Percentiles rank a stretch among this genome's conserved stretches.
Evolutionary conservation across 1,139 yeast genomes (phyloP).

Genomic region (Kurtzmaniella quercitrusa): DNA sequence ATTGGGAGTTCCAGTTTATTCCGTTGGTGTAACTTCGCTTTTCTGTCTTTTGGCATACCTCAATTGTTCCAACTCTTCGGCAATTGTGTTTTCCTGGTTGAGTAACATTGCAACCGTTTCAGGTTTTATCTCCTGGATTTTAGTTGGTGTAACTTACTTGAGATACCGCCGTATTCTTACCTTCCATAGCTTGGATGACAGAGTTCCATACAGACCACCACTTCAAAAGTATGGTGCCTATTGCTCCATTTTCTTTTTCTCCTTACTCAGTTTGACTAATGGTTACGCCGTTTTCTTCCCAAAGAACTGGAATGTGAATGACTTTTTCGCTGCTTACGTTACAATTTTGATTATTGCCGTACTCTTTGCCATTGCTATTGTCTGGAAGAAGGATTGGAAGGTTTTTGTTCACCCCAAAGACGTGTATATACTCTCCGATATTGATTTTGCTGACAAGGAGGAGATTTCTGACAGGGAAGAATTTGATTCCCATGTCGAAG

Average conservation of each 20-base stretch:
- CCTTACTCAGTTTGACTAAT: constrained; percentile 42
- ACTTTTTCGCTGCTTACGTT: constrained; percentile 54
- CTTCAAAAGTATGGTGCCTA: constrained; percentile 44
- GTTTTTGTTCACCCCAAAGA: constrained; percentile 1
- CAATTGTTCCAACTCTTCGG: constrained; percentile 31
- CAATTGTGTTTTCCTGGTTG: constrained; percentile 36
- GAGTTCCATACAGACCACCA: constrained; percentile 39
- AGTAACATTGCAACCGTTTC: constrained; percentile 39
- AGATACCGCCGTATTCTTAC: constrained; percentile 41
- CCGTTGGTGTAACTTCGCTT: constrained; percentile 36
- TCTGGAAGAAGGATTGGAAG: constrained; percentile 1
- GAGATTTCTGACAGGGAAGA: not conserved
- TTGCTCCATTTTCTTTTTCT: constrained; percentile 37
- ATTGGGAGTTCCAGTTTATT: constrained; percentile 53
- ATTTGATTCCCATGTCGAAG: not conserved
- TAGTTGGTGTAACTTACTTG: constrained; percentile 32
- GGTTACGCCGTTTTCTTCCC: constrained; percentile 52
- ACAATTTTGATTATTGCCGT: constrained; percentile 25
- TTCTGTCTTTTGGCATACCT: constrained; percentile 39
- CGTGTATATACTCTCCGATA: not conserved
- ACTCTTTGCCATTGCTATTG: constrained; percentile 7
- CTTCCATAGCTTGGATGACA: constrained; percentile 28
- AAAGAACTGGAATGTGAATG: constrained; percentile 36
- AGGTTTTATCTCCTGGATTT: constrained; percentile 42
- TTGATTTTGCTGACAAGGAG: constrained; percentile 3